These are phyloP conservation scores for Claviceps humidiphila DNA, from an alignment of 2,329 filamentous ascomycete genomes.

Conservation along the genomic window DNA sequence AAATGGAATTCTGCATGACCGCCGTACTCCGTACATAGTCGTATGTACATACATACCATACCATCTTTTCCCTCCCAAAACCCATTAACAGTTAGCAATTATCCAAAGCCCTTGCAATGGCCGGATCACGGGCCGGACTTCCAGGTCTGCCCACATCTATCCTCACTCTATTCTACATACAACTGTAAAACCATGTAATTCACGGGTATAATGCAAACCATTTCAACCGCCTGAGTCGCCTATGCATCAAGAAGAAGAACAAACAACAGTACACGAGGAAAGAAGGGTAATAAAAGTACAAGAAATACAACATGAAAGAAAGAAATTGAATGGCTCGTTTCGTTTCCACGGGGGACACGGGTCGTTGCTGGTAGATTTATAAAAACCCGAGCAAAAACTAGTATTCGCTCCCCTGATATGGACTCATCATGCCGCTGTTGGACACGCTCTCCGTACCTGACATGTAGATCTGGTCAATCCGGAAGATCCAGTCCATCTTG, in stretches of 20 bases:
- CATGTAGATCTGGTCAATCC: constrained; percentile 71
- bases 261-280: neutral
- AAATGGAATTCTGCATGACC: neutral
- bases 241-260: neutral
- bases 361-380: neutral
- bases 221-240: constrained; percentile 3
- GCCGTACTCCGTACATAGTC: neutral
- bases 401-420: constrained; percentile 19
- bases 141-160: neutral
- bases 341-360: neutral
- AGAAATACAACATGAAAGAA: neutral
- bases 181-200: neutral
- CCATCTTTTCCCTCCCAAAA: neutral
- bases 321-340: neutral
- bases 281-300: neutral
- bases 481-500: constrained; percentile 94
- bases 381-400: constrained; percentile 4
- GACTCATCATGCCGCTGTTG: constrained; percentile 24
- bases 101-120: neutral
- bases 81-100: neutral
- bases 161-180: neutral
- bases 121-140: neutral
- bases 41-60: too few relatives aligned
- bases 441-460: constrained; percentile 30
- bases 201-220: constrained; percentile 4